These are phyloP conservation scores for Ophiostoma ulmi DNA, from an alignment of 2,329 filamentous ascomycete genomes.

Conservation along the genomic window DNA sequence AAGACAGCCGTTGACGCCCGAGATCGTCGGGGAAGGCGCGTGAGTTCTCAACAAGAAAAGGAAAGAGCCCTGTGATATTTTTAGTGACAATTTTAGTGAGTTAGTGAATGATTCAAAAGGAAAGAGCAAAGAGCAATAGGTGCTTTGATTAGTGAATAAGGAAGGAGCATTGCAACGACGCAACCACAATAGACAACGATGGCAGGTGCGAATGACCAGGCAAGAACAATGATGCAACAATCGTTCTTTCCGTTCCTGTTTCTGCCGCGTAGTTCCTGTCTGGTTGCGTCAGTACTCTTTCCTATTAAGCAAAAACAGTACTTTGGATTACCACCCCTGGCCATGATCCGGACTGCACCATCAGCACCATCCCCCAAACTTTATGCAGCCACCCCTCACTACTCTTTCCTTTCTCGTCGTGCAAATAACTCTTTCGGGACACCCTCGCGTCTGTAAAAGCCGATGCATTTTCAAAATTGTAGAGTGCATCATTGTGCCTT, in stretches of 20 bases:
- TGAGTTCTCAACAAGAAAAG: neutral
- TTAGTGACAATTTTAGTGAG: neutral
- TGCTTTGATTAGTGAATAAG: neutral
- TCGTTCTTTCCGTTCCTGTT: neutral
- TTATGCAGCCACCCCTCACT: neutral
- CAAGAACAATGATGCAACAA: neutral
- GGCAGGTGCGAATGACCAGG: neutral
- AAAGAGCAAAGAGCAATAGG: neutral
- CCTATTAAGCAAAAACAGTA: neutral
- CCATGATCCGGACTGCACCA: neutral
- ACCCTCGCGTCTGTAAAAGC: neutral
- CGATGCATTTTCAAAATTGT: neutral
- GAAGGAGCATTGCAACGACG: neutral
- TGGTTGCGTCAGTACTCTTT: neutral
- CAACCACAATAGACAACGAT: neutral
- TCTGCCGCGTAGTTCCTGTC: neutral
- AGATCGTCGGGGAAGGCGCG: slow-evolving; percentile 13
- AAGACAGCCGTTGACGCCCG: neutral
- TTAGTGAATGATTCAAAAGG: neutral
- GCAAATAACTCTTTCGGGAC: slow-evolving; percentile 18
- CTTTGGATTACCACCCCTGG: neutral
- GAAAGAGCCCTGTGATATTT: neutral
- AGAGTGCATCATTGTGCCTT: neutral
- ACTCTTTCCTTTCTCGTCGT: slow-evolving; percentile 23
- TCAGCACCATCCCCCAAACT: no score